Evolutionary conservation across 2,329 filamentous ascomycete genomes (phyloP), one percentile per base, ranked within the genome.

Genomic region (Diplocarpon mali): DNA sequence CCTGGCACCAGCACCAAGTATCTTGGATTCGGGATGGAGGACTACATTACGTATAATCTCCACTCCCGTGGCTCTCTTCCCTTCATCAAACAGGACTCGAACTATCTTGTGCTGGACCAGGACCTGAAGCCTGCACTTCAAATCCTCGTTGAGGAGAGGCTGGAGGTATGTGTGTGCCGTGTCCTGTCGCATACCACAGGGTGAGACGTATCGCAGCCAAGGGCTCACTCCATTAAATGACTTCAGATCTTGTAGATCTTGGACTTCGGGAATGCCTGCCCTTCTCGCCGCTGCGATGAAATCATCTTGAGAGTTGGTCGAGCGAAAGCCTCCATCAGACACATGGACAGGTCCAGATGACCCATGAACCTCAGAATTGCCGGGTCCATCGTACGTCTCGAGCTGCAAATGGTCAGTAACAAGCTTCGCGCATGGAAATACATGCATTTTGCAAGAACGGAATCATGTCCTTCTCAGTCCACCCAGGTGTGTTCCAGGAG

Each of bases 91-190:
- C 3, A 78, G 40, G 0, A 79, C 66, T 2, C 68, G 68, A 1
- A 68, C 60, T 0, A 80, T 75, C 38, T 70, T 69, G 2, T 69
- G 67, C 51, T 78, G 67, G 0, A 69, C 65, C 0, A 80, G 63
- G 2, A 81, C 65, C 45, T 79, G 72, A 2, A 81, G 67, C 40
- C 78, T 77, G 0, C 70, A 67, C 38, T 74, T 65, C 0, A 67
- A 61, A 1, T 66, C 66, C 46, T 63, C 62, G 27, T 68, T 60
- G 0, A 75, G 57, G 38, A 66, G 63, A 0, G 70, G 69, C 47
- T 74, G 71, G 2, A 76, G 48, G 47, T 75, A 78, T 13, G 61
- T 54, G 37, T 70, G 67, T 0, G 74, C 75, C 1, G 73, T 63
- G 49, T 79, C 75, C 51, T 76, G 72, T 6, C 75, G 69, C 32